These are phyloP conservation scores for Tolypocladium sp. DNA, from an alignment of 2,329 filamentous ascomycete species.

Conservation along the genomic window DNA sequence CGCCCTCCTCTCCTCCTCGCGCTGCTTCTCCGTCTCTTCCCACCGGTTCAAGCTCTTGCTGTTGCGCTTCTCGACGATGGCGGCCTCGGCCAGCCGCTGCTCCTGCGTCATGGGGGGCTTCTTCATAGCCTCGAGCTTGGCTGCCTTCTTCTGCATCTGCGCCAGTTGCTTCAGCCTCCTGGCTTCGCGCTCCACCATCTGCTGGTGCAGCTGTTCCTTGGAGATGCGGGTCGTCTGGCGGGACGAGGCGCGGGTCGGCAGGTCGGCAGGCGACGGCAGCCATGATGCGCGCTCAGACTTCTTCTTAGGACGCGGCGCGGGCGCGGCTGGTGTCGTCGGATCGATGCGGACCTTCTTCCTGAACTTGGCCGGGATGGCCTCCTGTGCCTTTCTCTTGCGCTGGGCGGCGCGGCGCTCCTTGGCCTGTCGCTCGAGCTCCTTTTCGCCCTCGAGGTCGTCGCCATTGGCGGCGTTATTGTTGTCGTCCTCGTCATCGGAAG, in stretches of 20 bases:
- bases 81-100: constrained; percentile 75
- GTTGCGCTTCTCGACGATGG: constrained; percentile 75
- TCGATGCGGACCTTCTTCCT: constrained; percentile 71
- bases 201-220: constrained; percentile 56
- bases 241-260: constrained; percentile 49
- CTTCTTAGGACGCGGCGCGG: constrained; percentile 44
- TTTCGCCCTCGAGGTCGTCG: constrained; percentile 78
- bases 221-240: constrained; percentile 49
- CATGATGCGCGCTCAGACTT: constrained; percentile 52
- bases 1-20: constrained; percentile 72
- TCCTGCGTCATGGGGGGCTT: constrained; percentile 80
- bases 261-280: constrained; percentile 44
- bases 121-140: constrained; percentile 63
- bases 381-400: constrained; percentile 72
- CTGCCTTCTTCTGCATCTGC: constrained; percentile 58
- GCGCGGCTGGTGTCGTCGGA: constrained; percentile 31
- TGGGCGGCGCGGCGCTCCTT: constrained; percentile 57
- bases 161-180: constrained; percentile 62
- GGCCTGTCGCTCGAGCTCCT: constrained; percentile 70
- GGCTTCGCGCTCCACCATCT: constrained; percentile 65
- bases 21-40: constrained; percentile 86
- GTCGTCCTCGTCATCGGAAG: constrained; percentile 73
- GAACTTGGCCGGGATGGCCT: constrained; percentile 61
- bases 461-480: constrained; percentile 51
- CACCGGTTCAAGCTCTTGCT: constrained; percentile 84